These are phyloP conservation scores for Arthrocladium fulminans DNA, from an alignment of 2,329 filamentous ascomycete species.

Conservation along the genomic window DNA sequence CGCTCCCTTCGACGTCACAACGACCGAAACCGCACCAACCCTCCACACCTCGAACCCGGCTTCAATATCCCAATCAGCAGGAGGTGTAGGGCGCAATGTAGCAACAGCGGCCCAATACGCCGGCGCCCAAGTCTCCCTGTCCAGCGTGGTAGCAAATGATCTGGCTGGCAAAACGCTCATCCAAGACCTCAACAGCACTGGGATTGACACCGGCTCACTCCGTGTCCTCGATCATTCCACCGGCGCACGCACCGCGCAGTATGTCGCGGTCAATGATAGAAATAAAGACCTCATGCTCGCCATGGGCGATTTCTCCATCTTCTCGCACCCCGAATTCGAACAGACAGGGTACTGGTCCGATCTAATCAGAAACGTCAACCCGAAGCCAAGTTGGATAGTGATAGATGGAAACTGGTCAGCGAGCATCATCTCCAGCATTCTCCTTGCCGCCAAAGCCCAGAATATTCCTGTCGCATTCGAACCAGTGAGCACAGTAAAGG, in stretches of 20 bases:
- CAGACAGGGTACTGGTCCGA: slow-evolving; percentile 52
- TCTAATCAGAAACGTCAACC: slow-evolving; percentile 40
- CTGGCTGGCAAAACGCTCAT: slow-evolving; percentile 65
- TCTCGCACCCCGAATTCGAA: slow-evolving; percentile 44
- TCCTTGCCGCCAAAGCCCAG: slow-evolving; percentile 50
- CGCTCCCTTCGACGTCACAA: slow-evolving; percentile 36
- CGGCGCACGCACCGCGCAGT: slow-evolving; percentile 70
- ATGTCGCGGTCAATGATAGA: slow-evolving; percentile 77
- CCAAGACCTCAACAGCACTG: slow-evolving; percentile 53
- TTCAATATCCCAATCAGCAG: slow-evolving; percentile 69
- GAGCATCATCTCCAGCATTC: slow-evolving; percentile 57
- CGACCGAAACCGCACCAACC: slow-evolving; percentile 27
- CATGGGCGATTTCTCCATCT: slow-evolving; percentile 91
- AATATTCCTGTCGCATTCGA: slow-evolving; percentile 65
- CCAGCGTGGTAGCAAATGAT: slow-evolving; percentile 75
- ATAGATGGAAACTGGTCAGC: slow-evolving; percentile 81
- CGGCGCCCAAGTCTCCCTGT: slow-evolving; percentile 59
- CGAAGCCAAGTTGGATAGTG: slow-evolving; percentile 65
- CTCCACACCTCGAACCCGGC: slow-evolving; percentile 81
- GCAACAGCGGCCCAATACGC: slow-evolving; percentile 71
- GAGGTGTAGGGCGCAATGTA: slow-evolving; percentile 88
- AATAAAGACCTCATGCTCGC: slow-evolving; percentile 79
- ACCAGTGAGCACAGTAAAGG: slow-evolving; percentile 78
- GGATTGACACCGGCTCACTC: slow-evolving; percentile 58
- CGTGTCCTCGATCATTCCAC: slow-evolving; percentile 43